These are phyloP conservation scores for Venturia carpophila DNA, from an alignment of 2,329 filamentous ascomycete genomes.

Conservation along the genomic window DNA sequence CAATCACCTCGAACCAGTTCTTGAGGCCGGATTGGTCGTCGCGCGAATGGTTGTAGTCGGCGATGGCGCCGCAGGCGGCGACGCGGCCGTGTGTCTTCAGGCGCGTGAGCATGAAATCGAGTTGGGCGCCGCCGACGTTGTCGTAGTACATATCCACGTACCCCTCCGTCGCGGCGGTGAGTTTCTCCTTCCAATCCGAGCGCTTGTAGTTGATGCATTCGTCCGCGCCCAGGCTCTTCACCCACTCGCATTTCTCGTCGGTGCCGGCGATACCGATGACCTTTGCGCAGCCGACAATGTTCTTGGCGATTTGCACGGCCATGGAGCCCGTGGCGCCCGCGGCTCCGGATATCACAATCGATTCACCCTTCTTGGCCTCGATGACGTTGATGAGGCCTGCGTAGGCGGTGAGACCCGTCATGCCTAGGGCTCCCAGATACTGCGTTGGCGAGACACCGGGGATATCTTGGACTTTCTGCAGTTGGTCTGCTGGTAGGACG, in stretches of 20 bases:
- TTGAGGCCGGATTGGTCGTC: slow-evolving; percentile 27
- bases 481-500: slow-evolving; percentile 30
- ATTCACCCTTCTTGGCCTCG: slow-evolving; percentile 33
- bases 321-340: slow-evolving; percentile 43
- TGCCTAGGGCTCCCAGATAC: slow-evolving; percentile 41
- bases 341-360: slow-evolving; percentile 41
- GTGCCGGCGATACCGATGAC: slow-evolving; percentile 48
- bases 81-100: slow-evolving; percentile 37
- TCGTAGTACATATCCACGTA: slow-evolving; percentile 47
- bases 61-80: slow-evolving; percentile 38
- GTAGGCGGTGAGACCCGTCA: slow-evolving; percentile 41
- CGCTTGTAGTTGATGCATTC: slow-evolving; percentile 49
- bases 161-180: slow-evolving; percentile 41
- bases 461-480: slow-evolving; percentile 29
- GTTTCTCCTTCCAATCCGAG: slow-evolving; percentile 39
- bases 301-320: slow-evolving; percentile 47
- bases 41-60: slow-evolving; percentile 34
- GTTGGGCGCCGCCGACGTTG: slow-evolving; percentile 43
- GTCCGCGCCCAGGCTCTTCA: slow-evolving; percentile 45
- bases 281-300: slow-evolving; percentile 39
- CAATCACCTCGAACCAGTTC: slow-evolving; percentile 39
- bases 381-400: slow-evolving; percentile 37
- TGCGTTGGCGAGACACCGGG: slow-evolving; percentile 36
- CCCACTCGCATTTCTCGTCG: slow-evolving; percentile 46
- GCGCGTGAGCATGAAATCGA: slow-evolving; percentile 40